Base-by-base conservation (phyloP, 2,329 filamentous ascomycete genomes). In the Dendryphion nanum region DNA sequence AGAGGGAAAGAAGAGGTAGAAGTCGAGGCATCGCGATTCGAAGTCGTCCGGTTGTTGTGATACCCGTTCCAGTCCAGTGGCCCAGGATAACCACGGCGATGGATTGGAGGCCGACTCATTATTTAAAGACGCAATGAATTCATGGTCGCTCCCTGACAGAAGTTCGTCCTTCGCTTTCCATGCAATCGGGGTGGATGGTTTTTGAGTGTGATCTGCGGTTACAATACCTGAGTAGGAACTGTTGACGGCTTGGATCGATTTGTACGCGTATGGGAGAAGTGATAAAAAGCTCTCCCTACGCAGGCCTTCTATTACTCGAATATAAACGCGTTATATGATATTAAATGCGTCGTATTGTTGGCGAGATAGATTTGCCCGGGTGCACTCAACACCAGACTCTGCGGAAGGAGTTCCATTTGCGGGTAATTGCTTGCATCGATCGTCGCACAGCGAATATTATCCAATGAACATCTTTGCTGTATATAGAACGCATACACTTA, bases 391-490 rank as follows among this genome's bases (percentile, higher is more conserved):
- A 31, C 35, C 35, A 36, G 28, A 23, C 19, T 20, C 20, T 21
- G 35, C 42, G 41, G 37, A 31, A 38, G 24, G 23, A 15, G 31
- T 41, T 20, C 33, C 34, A 42, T 35, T 43, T 43, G 17, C 30
- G 37, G 31, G 15, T 15, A 30, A 23, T 30, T 35, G 31, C 34
- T 23, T 21, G 35, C 38, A 29, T 6, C 4, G 30, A 40, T 37
- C 33, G 14, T 15, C 23, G 30, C 18, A 26, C 24, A 29, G 37
- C 34, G 29, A 26, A 37, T 38, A 39, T 43, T 20, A 21, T 20
- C 26, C 18, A 43, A 33, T 40, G 42, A 41, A 42, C 33, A 48
- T 48, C 45, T 23, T 37, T 37, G 16, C 42, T 34, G 6, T 12
- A 30, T 40, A 16, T 15, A 35, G 36, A 16, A 17, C 6, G 15